Percentiles rank a stretch among this genome's conserved stretches.
These are phyloP conservation scores for Colletotrichum musicola DNA, from an alignment of 2,329 filamentous ascomycete genomes.

Conservation along the genomic window DNA sequence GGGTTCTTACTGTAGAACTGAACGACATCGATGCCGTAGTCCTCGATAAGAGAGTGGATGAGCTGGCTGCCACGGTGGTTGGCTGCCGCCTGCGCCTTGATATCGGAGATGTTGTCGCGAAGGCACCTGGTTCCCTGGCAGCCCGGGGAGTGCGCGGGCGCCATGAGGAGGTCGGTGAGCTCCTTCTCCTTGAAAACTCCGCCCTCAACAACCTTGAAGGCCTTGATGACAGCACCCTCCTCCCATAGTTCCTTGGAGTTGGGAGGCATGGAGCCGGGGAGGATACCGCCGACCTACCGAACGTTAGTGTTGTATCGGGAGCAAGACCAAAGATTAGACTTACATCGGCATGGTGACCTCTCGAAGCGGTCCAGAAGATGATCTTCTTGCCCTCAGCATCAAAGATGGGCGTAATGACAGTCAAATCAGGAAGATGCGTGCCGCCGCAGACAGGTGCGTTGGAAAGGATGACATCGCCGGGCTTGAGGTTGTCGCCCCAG, in stretches of 20 bases:
- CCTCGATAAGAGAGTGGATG: conserved; percentile 77
- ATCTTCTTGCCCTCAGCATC: conserved; percentile 54
- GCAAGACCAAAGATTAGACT: not conserved
- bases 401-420: conserved; percentile 52
- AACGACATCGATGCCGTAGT: conserved; percentile 79
- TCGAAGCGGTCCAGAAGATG: conserved; percentile 69
- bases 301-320: not conserved
- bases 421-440: conserved; percentile 55
- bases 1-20: conserved; percentile 62
- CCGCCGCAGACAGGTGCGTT: conserved; percentile 51
- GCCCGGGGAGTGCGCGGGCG: conserved; percentile 80
- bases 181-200: conserved; percentile 84
- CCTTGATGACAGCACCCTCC: conserved; percentile 74
- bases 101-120: conserved; percentile 85
- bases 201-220: conserved; percentile 79
- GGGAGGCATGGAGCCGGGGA: conserved; percentile 86
- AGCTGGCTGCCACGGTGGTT: conserved; percentile 88
- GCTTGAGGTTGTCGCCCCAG: conserved; percentile 64
- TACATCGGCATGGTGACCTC: conserved; percentile 80
- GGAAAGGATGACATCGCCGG: conserved; percentile 53
- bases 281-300: conserved; percentile 75
- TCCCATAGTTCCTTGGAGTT: conserved; percentile 75
- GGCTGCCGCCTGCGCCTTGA: conserved; percentile 88
- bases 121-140: conserved; percentile 85
- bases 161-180: conserved; percentile 77